A percentile compares a stretch with the other conserved stretches of the same genome.
These are phyloP conservation scores for Nelumbo lutea DNA, from an alignment of 164 flowering plant genomes.

Conservation along the genomic window DNA sequence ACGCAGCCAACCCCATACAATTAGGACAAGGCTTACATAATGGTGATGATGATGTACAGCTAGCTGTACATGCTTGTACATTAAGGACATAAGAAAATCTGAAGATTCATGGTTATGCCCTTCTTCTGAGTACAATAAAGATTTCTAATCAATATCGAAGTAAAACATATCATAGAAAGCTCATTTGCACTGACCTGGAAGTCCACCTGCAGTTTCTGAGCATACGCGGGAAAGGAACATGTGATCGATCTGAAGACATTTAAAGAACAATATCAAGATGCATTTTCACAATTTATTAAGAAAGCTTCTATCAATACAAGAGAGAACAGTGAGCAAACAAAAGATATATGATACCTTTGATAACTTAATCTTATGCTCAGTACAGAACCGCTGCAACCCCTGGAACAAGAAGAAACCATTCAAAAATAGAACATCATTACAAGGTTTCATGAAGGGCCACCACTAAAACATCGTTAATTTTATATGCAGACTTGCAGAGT, in stretches of 20 bases:
- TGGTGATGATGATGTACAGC: too few relatives aligned
- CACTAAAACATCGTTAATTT: too few relatives aligned
- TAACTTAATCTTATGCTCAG: slow-evolving; percentile 89
- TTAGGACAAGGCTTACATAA: too few relatives aligned
- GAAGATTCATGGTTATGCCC: neutral
- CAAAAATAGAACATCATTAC: neutral
- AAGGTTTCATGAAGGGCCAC: too few relatives aligned
- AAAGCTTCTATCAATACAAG: too few relatives aligned
- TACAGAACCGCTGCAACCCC: slow-evolving; percentile 96
- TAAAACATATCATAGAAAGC: neutral
- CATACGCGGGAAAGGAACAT: slow-evolving; percentile 93
- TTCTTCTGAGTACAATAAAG: neutral
- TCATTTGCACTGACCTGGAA: slow-evolving; percentile 67
- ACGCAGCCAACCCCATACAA: too few relatives aligned
- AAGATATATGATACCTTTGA: slow-evolving; percentile 60
- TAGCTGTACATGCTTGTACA: too few relatives aligned
- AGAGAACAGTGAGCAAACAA: too few relatives aligned
- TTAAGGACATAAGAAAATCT: neutral
- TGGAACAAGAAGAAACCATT: slow-evolving; percentile 26
- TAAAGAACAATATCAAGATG: neutral
- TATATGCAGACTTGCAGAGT: too few relatives aligned
- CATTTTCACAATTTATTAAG: neutral
- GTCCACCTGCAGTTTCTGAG: slow-evolving; percentile 99
- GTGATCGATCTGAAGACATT: slow-evolving; percentile 75
- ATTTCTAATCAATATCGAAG: neutral